Base-by-base conservation (phyloP, 257 asterid genomes). In the Handroanthus guayacan region DNA sequence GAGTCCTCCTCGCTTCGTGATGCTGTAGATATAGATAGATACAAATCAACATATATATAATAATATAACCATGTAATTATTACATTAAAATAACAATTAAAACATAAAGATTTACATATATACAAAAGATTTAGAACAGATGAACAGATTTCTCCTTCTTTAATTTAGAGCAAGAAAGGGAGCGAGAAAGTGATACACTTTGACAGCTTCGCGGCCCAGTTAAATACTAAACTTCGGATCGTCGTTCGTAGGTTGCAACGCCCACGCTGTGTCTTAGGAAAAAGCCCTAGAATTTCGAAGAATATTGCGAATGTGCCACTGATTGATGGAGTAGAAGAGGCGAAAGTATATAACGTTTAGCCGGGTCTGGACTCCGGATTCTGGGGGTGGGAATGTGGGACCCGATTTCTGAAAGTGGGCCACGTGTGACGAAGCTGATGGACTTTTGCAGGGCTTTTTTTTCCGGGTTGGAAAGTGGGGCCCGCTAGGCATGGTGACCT, bases 121-220 rank as follows among this genome's bases (percentile, higher is more conserved):
- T 25, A 25, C 31, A 25, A 25, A 25, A 25, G 31, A 25, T 25
- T 25, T 25, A 25, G 31, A 25, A 25, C 31, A 25, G 31, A 25
- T 25, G 31, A 25, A 0, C 31, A 25, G 31, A 25, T 25, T 54
- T 74, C 39, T 62, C 31, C 75, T 69, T 14, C 78, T 62, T 65
- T 61, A 17, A 55, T 55, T 62, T 47, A 20, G 41, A 20, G 78
- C 25, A 44, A 39, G 68, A 61, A 62, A 5, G 80, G 31, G 76
- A 7, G 58, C 6, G 6, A 3, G 51, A 37, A 68, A 3, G 71
- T 20, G 9, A 48, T 12, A 11, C 9, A 4, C 31, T 36, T 47
- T 16, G 70, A n/a, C 65, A 67, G 80, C 63, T 74, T 78, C 69
- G 77, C 82, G 80, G 79, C 79, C 67, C 17, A 61, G 70, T 66